phyloP scores from a whole-genome alignment of 176 grass and related monocot species.

The Oryza officinalis region DNA sequence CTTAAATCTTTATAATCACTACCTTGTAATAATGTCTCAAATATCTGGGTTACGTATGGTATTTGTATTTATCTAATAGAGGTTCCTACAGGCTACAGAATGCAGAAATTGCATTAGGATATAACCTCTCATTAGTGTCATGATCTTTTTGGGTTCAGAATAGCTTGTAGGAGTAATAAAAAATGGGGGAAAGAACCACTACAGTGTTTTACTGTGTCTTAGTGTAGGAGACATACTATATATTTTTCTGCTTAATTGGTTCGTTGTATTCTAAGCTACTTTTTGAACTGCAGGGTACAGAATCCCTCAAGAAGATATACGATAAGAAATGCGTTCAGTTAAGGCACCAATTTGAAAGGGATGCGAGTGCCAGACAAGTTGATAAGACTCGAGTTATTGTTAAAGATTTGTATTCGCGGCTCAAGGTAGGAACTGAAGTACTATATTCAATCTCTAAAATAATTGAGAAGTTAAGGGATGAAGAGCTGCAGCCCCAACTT shows the following conservation, averaged over 20 bases:
- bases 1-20: too few relatives aligned
- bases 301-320: slow-evolving; percentile 52
- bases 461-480: slow-evolving; percentile 64
- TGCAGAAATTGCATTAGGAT: too few relatives aligned
- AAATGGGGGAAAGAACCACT: too few relatives aligned
- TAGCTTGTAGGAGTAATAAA: neutral
- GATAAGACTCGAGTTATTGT: slow-evolving; percentile 57
- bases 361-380: slow-evolving; percentile 33
- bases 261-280: slow-evolving; percentile 7
- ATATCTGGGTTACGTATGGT: too few relatives aligned
- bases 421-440: slow-evolving; percentile 44
- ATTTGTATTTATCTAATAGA: too few relatives aligned
- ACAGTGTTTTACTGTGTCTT: neutral
- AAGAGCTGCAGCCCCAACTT: slow-evolving; percentile 75
- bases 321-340: slow-evolving; percentile 55
- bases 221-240: neutral
- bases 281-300: slow-evolving; percentile 44
- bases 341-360: slow-evolving; percentile 48
- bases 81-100: too few relatives aligned
- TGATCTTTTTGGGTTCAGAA: neutral
- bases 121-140: too few relatives aligned
- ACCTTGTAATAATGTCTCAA: too few relatives aligned
- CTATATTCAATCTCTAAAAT: slow-evolving; percentile 65
- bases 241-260: neutral
- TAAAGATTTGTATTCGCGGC: slow-evolving; percentile 54